Evolutionary conservation across 1,284 basidiomycete species (phyloP).

Genomic region (Austroboletus rostrupii): DNA sequence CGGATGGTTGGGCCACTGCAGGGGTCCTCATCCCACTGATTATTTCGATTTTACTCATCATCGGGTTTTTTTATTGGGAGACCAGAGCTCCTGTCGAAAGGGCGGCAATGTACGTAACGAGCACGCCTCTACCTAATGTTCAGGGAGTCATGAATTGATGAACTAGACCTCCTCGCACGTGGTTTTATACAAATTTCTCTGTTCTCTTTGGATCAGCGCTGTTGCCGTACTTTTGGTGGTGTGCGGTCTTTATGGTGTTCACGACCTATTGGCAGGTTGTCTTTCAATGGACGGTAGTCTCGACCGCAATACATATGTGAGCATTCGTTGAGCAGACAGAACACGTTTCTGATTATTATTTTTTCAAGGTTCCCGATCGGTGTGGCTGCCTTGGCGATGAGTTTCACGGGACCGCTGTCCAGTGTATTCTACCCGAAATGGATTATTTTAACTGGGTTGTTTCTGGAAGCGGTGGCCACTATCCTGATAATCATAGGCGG

Average conservation of each 20-base stretch:
- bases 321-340: background rate
- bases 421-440: slow-evolving; percentile 39
- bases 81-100: slow-evolving; percentile 26
- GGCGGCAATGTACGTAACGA: slow-evolving; percentile 33
- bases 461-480: slow-evolving; percentile 38
- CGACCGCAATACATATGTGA: slow-evolving; percentile 34
- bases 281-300: slow-evolving; percentile 32
- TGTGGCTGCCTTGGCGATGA: slow-evolving; percentile 34
- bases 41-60: slow-evolving; percentile 33
- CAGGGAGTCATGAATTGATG: background rate
- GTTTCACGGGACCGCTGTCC: slow-evolving; percentile 39
- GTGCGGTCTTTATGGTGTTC: slow-evolving; percentile 28
- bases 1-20: slow-evolving; percentile 35
- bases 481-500: slow-evolving; percentile 41
- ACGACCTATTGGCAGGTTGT: slow-evolving; percentile 36
- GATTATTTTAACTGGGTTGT: slow-evolving; percentile 41
- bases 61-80: slow-evolving; percentile 41
- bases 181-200: slow-evolving; percentile 39
- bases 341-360: slow-evolving; percentile 5
- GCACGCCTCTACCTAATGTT: background rate
- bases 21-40: slow-evolving; percentile 34
- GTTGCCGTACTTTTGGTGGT: slow-evolving; percentile 40
- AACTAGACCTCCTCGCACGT: slow-evolving; percentile 35
- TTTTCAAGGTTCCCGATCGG: slow-evolving; percentile 40
- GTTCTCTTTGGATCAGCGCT: slow-evolving; percentile 36